Conservation (phyloP, 202 grass and related monocot genomes). For the Alloteropsis angusta region DNA sequence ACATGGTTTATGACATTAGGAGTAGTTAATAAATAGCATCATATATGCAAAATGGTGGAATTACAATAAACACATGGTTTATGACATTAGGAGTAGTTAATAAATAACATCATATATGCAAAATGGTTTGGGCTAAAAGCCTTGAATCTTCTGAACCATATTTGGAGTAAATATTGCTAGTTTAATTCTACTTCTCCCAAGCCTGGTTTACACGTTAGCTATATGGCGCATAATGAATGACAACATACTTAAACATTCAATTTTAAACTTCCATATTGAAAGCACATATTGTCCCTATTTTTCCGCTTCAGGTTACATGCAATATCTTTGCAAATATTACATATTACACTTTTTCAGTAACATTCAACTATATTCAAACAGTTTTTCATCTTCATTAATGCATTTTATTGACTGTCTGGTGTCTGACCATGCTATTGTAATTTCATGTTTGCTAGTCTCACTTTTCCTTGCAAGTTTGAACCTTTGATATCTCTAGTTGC, state of each 20-base stretch:
- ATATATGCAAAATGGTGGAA: background rate
- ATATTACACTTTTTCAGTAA: background rate
- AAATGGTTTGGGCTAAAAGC: background rate
- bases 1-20: background rate
- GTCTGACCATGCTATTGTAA: background rate
- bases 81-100: constrained; percentile 2
- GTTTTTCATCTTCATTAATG: background rate
- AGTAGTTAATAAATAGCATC: background rate
- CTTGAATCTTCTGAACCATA: background rate
- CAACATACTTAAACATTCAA: background rate
- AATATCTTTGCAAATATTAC: background rate
- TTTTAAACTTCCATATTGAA: background rate
- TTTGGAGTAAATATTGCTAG: background rate
- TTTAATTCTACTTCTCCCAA: background rate
- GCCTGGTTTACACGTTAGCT: background rate
- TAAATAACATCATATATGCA: background rate
- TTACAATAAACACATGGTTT: background rate
- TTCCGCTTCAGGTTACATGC: background rate
- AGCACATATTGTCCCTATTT: background rate
- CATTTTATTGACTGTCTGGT: background rate
- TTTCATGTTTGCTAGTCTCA: background rate
- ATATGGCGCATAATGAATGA: background rate
- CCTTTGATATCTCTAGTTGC: background rate
- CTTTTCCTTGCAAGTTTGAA: background rate
- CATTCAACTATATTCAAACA: background rate